A percentile compares a stretch with the other conserved stretches of the same genome.
phyloP scores from a whole-genome alignment of 257 asterid species.

The Solanum neorickii region DNA sequence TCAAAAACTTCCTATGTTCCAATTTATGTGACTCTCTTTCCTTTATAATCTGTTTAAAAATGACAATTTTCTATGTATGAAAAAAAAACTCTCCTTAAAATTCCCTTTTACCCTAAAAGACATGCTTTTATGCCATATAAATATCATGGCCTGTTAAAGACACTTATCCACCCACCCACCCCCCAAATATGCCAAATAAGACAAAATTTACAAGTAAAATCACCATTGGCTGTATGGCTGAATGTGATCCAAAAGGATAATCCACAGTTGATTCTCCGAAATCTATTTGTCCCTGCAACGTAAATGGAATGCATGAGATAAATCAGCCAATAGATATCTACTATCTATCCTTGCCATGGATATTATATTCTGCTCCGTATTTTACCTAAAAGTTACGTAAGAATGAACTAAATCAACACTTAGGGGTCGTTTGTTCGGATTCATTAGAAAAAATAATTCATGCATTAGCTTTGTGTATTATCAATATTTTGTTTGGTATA shows the following conservation, averaged over 20 bases:
- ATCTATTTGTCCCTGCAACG: constrained; percentile 19
- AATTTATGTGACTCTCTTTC: neutral
- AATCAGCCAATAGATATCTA: neutral
- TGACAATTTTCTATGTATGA: neutral
- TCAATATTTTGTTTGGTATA: neutral
- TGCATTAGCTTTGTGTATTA: neutral
- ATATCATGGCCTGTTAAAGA: neutral
- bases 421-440: neutral
- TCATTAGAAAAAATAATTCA: neutral
- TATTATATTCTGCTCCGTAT: constrained; percentile 8
- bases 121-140: neutral
- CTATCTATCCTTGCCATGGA: neutral
- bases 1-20: neutral
- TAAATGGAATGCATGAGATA: neutral
- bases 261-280: constrained; percentile 11
- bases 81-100: neutral
- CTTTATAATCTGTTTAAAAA: neutral
- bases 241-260: constrained; percentile 12
- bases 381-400: constrained; percentile 10
- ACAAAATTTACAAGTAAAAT: neutral
- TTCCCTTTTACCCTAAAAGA: neutral
- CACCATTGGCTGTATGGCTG: constrained; percentile 1
- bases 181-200: neutral
- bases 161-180: too few relatives aligned
- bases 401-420: neutral